Conservation (phyloP, 2,329 filamentous ascomycete genomes). For the Chaetomiaceae sp. region DNA sequence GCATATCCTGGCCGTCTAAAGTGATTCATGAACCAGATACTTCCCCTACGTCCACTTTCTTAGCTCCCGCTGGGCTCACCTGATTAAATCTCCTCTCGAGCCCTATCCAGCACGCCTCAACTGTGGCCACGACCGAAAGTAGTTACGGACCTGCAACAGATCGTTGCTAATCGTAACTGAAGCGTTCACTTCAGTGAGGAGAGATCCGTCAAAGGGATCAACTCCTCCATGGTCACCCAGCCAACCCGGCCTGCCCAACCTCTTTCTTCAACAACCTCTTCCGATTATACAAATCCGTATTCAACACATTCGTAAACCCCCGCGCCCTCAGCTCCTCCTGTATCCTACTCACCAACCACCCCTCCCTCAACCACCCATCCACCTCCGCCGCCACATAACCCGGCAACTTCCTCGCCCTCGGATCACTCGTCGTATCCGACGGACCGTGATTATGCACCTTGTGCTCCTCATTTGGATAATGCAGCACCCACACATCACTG, state of each 20-base stretch:
- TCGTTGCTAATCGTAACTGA: too few relatives aligned
- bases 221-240: neutral
- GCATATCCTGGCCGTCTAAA: too few relatives aligned
- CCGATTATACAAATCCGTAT: conserved; percentile 36
- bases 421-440: conserved; percentile 34
- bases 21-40: too few relatives aligned
- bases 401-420: conserved; percentile 34
- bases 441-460: conserved; percentile 35
- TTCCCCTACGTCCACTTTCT: too few relatives aligned
- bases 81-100: too few relatives aligned
- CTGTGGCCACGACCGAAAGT: too few relatives aligned
- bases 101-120: too few relatives aligned
- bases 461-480: conserved; percentile 36
- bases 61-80: too few relatives aligned
- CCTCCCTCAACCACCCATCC: conserved; percentile 33
- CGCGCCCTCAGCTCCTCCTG: conserved; percentile 33
- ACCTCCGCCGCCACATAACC: conserved; percentile 31
- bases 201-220: too few relatives aligned
- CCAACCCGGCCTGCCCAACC: neutral
- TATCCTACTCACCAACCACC: conserved; percentile 33
- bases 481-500: conserved; percentile 35
- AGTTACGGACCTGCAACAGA: too few relatives aligned
- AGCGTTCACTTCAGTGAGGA: too few relatives aligned
- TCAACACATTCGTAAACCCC: conserved; percentile 34
- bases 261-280: conserved; percentile 33